phyloP scores from a whole-genome alignment of 2,329 filamentous ascomycete species.

The Hortaea werneckii region DNA sequence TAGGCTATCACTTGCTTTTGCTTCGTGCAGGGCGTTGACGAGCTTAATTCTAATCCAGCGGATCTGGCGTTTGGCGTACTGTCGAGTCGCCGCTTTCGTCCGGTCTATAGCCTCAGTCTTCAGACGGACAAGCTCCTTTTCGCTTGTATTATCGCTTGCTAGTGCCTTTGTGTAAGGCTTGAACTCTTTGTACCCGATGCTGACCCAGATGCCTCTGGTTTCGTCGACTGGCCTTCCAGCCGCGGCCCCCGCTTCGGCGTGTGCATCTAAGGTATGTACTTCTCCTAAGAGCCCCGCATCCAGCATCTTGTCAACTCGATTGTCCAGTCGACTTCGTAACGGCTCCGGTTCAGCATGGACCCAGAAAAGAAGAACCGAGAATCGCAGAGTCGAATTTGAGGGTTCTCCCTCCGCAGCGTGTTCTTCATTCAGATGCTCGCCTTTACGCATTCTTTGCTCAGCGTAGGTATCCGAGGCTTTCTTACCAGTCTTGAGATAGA shows the following conservation, averaged over 20 bases:
- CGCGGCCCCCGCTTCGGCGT: slow-evolving; percentile 32
- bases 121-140: slow-evolving; percentile 42
- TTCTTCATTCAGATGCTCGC: not conserved
- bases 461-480: slow-evolving; percentile 79
- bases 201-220: slow-evolving; percentile 84
- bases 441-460: slow-evolving; percentile 46
- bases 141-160: slow-evolving; percentile 17
- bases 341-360: slow-evolving; percentile 62
- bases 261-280: slow-evolving; percentile 44
- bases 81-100: slow-evolving; percentile 72
- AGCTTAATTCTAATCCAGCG: slow-evolving; percentile 82
- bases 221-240: slow-evolving; percentile 52
- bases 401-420: not conserved
- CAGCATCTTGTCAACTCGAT: slow-evolving; percentile 77
- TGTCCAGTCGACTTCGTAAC: slow-evolving; percentile 61
- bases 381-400: slow-evolving; percentile 31
- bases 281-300: slow-evolving; percentile 53
- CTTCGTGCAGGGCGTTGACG: slow-evolving; percentile 50
- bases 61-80: slow-evolving; percentile 76
- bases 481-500: slow-evolving; percentile 72
- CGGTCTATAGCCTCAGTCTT: slow-evolving; percentile 55
- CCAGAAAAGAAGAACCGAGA: slow-evolving; percentile 69
- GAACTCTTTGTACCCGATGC: slow-evolving; percentile 93
- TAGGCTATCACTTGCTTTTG: slow-evolving; percentile 47
- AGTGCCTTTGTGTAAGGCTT: slow-evolving; percentile 51